These are phyloP conservation scores for Entomortierella beljakovae DNA, from an alignment of 192 early-diverging fungal genomes.

Conservation along the genomic window DNA sequence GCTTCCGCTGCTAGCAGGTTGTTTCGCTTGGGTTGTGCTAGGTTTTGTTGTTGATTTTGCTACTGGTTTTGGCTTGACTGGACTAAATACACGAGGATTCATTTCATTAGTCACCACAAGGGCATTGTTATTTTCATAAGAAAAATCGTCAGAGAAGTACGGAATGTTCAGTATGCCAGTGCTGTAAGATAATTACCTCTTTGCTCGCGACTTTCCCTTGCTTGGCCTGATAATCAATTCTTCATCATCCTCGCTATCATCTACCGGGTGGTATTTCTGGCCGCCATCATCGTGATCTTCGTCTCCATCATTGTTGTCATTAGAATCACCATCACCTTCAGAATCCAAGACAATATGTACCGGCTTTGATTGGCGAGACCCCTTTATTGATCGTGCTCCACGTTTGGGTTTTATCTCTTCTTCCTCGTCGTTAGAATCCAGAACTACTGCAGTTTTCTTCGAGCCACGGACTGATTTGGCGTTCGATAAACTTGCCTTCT, in stretches of 20 bases:
- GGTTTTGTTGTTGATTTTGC: neutral
- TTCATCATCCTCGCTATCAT: constrained; percentile 12
- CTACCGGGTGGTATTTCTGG: neutral
- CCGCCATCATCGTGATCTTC: constrained; percentile 16
- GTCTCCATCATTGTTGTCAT: constrained; percentile 4
- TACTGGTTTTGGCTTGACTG: constrained; percentile 1
- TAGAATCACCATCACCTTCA: constrained; percentile 24
- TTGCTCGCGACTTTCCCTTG: constrained; percentile 25
- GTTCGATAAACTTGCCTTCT: neutral
- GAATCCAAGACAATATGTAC: constrained; percentile 54
- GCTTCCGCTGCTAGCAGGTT: neutral
- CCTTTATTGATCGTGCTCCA: neutral
- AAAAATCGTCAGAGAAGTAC: too few relatives aligned
- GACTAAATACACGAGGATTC: neutral
- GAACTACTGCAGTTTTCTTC: neutral
- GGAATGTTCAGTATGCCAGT: too few relatives aligned
- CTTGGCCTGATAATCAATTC: constrained; percentile 25
- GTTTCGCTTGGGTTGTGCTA: too few relatives aligned
- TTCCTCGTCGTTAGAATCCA: constrained; percentile 31
- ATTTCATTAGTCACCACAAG: neutral
- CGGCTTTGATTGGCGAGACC: neutral
- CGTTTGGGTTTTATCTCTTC: constrained; percentile 5
- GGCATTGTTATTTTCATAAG: too few relatives aligned
- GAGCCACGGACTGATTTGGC: neutral
- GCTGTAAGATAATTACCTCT: too few relatives aligned